These are phyloP conservation scores for Scheffersomyces cryptocercus DNA, from an alignment of 1,139 yeast species.

Conservation along the genomic window DNA sequence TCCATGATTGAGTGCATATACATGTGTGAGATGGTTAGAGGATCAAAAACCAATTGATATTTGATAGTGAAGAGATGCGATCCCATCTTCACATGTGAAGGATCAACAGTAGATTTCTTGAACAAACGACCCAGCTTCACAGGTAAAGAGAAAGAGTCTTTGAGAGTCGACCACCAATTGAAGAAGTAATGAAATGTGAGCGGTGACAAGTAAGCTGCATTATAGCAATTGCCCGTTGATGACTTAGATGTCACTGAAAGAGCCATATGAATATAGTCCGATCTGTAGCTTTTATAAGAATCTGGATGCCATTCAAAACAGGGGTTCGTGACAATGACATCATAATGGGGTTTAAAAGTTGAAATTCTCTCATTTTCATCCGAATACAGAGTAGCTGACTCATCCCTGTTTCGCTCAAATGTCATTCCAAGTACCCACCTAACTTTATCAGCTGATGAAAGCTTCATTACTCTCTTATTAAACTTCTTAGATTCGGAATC, in stretches of 20 bases:
- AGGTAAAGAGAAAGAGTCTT: conserved; percentile 72
- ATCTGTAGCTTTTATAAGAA: conserved; percentile 41
- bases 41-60: conserved; percentile 72
- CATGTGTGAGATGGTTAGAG: conserved; percentile 72
- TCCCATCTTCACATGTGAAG: conserved; percentile 62
- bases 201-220: conserved; percentile 79
- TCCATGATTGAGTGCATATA: conserved; percentile 53
- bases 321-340: conserved; percentile 44
- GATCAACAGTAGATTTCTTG: conserved; percentile 22
- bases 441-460: conserved; percentile 42
- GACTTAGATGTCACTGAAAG: conserved; percentile 41
- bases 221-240: conserved; percentile 46
- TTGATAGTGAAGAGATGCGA: conserved; percentile 77
- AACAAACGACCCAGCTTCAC: conserved; percentile 73
- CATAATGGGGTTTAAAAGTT: conserved; percentile 44
- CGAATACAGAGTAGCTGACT: conserved; percentile 18
- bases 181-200: conserved; percentile 65
- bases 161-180: conserved; percentile 82
- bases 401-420: conserved; percentile 38
- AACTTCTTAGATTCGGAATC: conserved; percentile 35
- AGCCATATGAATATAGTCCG: conserved; percentile 45
- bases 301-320: conserved; percentile 44
- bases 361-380: conserved; percentile 35
- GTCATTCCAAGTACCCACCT: conserved; percentile 44
- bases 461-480: conserved; percentile 38